Evolutionary conservation across 2,329 filamentous ascomycete genomes (phyloP).

Genomic region (Aurifilum marmelostoma): DNA sequence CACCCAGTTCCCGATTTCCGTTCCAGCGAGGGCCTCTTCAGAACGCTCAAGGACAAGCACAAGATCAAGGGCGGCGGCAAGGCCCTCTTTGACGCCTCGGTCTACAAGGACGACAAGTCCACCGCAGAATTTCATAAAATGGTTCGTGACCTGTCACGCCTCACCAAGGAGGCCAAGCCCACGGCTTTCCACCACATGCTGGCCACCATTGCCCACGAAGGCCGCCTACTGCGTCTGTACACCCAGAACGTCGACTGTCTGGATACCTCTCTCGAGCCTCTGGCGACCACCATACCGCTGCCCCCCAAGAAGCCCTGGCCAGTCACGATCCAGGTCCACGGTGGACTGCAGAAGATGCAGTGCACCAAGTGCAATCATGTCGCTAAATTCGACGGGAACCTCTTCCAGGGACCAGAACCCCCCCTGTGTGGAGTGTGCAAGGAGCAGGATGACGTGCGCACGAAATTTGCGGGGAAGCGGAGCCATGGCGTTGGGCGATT

Average conservation of each 20-base stretch:
- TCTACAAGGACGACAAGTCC: conserved; percentile 89
- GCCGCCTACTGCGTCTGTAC: conserved; percentile 85
- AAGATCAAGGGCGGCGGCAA: conserved; percentile 93
- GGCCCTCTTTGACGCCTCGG: conserved; percentile 94
- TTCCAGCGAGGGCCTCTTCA: conserved; percentile 87
- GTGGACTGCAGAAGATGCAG: conserved; percentile 92
- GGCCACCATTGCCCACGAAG: conserved; percentile 85
- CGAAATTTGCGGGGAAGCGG: conserved; percentile 76
- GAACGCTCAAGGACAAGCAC: conserved; percentile 80
- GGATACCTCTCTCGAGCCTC: conserved; percentile 79
- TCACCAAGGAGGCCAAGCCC: conserved; percentile 76
- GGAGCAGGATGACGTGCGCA: conserved; percentile 75
- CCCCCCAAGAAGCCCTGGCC: conserved; percentile 89
- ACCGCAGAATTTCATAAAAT: conserved; percentile 94
- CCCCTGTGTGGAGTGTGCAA: conserved; percentile 79
- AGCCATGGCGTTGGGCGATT: conserved; percentile 92
- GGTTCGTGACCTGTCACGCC: conserved; percentile 84
- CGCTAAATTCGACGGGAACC: conserved; percentile 71
- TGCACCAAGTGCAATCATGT: conserved; percentile 89
- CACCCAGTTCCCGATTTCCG: conserved; percentile 87
- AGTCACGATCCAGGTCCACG: conserved; percentile 88
- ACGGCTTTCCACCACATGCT: conserved; percentile 93
- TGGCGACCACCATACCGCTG: conserved; percentile 80
- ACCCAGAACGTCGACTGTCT: conserved; percentile 97
- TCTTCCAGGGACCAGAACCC: conserved; percentile 84